Conservation (phyloP, 2,329 filamentous ascomycete genomes). For the Exophiala bonariae region DNA sequence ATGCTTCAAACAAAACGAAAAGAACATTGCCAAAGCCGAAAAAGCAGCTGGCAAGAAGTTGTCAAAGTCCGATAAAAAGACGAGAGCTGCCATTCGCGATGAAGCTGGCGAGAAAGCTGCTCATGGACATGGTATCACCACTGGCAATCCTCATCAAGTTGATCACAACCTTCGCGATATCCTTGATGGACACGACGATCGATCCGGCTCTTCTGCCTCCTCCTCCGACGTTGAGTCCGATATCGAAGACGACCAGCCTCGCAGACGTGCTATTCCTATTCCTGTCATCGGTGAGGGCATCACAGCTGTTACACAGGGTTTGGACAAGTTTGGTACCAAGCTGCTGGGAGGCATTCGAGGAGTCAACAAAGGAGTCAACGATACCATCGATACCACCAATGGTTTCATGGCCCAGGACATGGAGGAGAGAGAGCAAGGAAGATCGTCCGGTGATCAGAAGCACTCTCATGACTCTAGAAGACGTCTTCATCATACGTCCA, state of each 20-base stretch:
- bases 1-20: constrained; percentile 77
- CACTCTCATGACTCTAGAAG: not conserved
- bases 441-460: constrained; percentile 11
- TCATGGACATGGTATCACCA: constrained; percentile 52
- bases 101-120: constrained; percentile 46
- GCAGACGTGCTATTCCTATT: constrained; percentile 36
- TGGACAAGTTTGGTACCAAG: constrained; percentile 46
- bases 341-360: constrained; percentile 45
- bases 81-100: constrained; percentile 53
- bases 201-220: constrained; percentile 9
- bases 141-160: constrained; percentile 58
- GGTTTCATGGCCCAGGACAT: constrained; percentile 31
- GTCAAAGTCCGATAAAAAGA: constrained; percentile 36
- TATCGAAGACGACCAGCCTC: constrained; percentile 17
- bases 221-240: constrained; percentile 34
- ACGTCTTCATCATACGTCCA: constrained; percentile 1
- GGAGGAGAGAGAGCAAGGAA: constrained; percentile 3
- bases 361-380: constrained; percentile 38
- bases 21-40: constrained; percentile 63
- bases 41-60: constrained; percentile 59
- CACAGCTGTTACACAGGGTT: constrained; percentile 51
- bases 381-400: constrained; percentile 35
- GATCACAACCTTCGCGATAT: constrained; percentile 51
- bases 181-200: constrained; percentile 33
- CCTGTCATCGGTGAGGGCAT: constrained; percentile 53